Conservation (phyloP, 768 basidiomycete species). For the Artomyces pyxidatus region DNA sequence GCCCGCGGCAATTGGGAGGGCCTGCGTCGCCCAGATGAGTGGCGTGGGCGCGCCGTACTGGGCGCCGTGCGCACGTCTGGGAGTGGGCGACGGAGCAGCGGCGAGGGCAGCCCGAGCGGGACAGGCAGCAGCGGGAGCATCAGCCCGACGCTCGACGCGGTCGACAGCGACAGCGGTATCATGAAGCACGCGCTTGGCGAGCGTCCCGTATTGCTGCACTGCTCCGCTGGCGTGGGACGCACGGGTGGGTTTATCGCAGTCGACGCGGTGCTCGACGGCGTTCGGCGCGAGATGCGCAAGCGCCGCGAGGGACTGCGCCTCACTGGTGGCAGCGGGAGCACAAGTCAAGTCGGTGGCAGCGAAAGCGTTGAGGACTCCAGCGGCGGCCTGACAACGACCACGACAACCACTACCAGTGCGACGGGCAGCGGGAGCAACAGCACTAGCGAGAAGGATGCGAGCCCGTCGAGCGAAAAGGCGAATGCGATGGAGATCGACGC, state of each 20-base stretch:
- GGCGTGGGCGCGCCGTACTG: constrained; percentile 9
- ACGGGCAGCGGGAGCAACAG: constrained; percentile 14
- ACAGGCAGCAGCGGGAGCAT: constrained; percentile 11
- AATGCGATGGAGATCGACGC: constrained; percentile 25
- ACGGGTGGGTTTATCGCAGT: constrained; percentile 92
- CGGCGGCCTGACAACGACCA: not conserved
- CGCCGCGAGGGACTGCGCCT: constrained; percentile 19
- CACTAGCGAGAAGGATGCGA: constrained; percentile 12
- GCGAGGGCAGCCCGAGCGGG: constrained; percentile 12
- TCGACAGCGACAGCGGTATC: constrained; percentile 51
- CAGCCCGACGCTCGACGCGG: constrained; percentile 20
- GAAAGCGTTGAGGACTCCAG: not conserved
- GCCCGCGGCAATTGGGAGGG: constrained; percentile 16
- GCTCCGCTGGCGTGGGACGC: constrained; percentile 91
- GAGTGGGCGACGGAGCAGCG: constrained; percentile 1
- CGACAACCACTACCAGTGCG: too few species aligned
- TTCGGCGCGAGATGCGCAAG: constrained; percentile 49
- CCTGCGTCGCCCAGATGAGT: constrained; percentile 19
- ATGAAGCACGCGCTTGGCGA: constrained; percentile 42
- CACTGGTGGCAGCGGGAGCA: constrained; percentile 17
- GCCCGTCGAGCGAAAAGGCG: constrained; percentile 13
- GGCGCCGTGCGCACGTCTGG: constrained; percentile 5
- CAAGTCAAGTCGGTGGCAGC: constrained; percentile 4
- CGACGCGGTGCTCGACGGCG: constrained; percentile 74
- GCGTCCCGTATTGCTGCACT: constrained; percentile 72